A percentile compares a stretch with the other conserved stretches of the same genome.
Evolutionary conservation across 495 filamentous ascomycete species (phyloP).

Genomic region (Evernia prunastri): DNA sequence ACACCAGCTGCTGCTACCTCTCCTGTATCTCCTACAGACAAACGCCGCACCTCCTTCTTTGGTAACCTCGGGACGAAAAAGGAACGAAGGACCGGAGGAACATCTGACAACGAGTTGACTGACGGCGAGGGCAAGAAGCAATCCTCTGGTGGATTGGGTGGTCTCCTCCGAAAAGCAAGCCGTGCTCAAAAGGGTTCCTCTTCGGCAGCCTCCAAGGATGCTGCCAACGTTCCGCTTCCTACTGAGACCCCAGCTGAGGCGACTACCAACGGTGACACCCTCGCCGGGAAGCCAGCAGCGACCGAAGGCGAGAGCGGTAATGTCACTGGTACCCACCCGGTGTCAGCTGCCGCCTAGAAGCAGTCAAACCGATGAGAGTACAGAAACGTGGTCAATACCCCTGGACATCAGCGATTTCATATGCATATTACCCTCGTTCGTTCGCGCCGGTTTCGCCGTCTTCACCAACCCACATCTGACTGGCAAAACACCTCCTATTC

Average conservation of each 20-base stretch:
- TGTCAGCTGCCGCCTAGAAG: conserved; percentile 17
- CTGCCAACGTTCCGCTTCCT: conserved; percentile 12
- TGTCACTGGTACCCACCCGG: conserved; percentile 9
- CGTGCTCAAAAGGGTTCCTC: conserved; percentile 36
- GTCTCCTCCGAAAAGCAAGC: conserved; percentile 53
- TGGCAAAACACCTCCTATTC: not conserved
- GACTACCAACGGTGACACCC: conserved; percentile 12
- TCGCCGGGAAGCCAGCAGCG: conserved; percentile 11
- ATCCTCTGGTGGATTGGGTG: conserved; percentile 47
- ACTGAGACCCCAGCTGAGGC: conserved; percentile 14
- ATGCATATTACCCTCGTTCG: conserved; percentile 9
- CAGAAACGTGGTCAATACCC: conserved; percentile 3
- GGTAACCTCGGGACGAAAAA: conserved; percentile 45
- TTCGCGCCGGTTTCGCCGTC: not conserved
- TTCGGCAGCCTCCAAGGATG: conserved; percentile 7
- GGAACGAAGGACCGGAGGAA: conserved; percentile 43
- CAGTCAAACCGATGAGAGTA: not conserved
- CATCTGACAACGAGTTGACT: conserved; percentile 45
- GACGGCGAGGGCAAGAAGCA: conserved; percentile 45
- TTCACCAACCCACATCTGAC: not conserved
- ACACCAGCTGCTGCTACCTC: conserved; percentile 26
- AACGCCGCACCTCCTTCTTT: conserved; percentile 54
- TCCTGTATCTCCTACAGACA: conserved; percentile 41
- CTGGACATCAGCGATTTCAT: conserved; percentile 5
- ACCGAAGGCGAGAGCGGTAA: conserved; percentile 11